A percentile compares a stretch with the other conserved stretches of the same genome.
These are phyloP conservation scores for Liriodendron chinense DNA, from an alignment of 164 flowering plant genomes.

Conservation along the genomic window DNA sequence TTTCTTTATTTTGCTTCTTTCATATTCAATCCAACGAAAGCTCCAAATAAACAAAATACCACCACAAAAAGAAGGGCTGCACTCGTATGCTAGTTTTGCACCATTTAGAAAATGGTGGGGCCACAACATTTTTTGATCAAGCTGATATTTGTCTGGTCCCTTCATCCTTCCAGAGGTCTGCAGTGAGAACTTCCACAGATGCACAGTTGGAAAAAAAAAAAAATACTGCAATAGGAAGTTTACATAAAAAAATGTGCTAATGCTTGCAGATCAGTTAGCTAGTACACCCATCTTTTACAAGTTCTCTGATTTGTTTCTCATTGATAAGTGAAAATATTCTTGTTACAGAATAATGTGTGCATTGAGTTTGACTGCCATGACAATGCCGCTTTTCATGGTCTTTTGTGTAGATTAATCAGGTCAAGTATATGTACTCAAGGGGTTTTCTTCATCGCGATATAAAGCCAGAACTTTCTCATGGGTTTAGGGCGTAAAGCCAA, in stretches of 20 bases:
- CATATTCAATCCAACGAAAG: too few relatives aligned
- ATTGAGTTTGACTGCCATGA: background rate
- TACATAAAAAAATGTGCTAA: slow-evolving; percentile 55
- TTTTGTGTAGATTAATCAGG: slow-evolving; percentile 38
- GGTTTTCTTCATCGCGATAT: slow-evolving; percentile 54
- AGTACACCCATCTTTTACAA: slow-evolving; percentile 2
- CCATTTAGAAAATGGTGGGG: too few relatives aligned
- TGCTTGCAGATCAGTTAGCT: slow-evolving; percentile 78
- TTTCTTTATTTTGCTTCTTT: too few relatives aligned
- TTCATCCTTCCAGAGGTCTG: too few relatives aligned
- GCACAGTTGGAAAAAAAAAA: too few relatives aligned
- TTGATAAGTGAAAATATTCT: background rate
- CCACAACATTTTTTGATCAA: too few relatives aligned
- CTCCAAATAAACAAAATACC: too few relatives aligned
- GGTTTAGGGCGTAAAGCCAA: slow-evolving; percentile 50
- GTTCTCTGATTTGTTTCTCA: background rate
- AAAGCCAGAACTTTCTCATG: slow-evolving; percentile 54
- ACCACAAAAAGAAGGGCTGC: too few relatives aligned
- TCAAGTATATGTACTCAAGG: slow-evolving; percentile 46
- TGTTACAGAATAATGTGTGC: background rate
- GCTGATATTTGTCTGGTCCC: too few relatives aligned
- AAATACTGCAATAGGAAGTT: slow-evolving; percentile 63
- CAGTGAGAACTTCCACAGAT: too few relatives aligned
- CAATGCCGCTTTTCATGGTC: background rate
- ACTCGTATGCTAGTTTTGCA: too few relatives aligned